Conservation (phyloP, 305 asterid species). For the Withania somnifera region DNA sequence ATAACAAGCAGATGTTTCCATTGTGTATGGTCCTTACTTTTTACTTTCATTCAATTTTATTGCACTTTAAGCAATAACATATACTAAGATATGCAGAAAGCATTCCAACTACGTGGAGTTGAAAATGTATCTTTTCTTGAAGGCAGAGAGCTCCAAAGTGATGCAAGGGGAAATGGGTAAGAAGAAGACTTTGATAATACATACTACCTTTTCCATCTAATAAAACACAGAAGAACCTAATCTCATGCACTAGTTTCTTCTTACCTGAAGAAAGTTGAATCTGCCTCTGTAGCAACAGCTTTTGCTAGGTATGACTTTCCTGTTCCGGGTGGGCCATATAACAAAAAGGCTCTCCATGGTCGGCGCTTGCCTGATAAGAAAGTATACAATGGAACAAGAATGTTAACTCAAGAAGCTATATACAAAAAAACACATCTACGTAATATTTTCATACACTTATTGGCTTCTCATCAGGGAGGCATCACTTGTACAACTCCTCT, state of each 20-base stretch:
- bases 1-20: not conserved
- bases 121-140: too few relatives aligned
- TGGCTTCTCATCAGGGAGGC: not conserved
- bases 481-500: not conserved
- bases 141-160: too few relatives aligned
- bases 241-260: not conserved
- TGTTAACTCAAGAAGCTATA: not conserved
- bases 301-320: slow-evolving; percentile 97
- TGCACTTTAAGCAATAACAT: too few relatives aligned
- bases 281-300: slow-evolving; percentile 99
- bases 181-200: not conserved
- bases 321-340: slow-evolving; percentile 98
- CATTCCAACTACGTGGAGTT: too few relatives aligned
- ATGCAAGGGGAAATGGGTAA: too few relatives aligned
- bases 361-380: slow-evolving; percentile 66
- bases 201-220: not conserved
- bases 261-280: slow-evolving; percentile 91
- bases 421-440: not conserved
- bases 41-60: not conserved
- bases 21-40: not conserved
- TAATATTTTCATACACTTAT: not conserved
- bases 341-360: slow-evolving; percentile 98
- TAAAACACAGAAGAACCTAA: not conserved
- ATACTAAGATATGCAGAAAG: too few relatives aligned
- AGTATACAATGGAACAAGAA: not conserved